Conservation (phyloP, 306 rosid species). For the Coriaria nepalensis region DNA sequence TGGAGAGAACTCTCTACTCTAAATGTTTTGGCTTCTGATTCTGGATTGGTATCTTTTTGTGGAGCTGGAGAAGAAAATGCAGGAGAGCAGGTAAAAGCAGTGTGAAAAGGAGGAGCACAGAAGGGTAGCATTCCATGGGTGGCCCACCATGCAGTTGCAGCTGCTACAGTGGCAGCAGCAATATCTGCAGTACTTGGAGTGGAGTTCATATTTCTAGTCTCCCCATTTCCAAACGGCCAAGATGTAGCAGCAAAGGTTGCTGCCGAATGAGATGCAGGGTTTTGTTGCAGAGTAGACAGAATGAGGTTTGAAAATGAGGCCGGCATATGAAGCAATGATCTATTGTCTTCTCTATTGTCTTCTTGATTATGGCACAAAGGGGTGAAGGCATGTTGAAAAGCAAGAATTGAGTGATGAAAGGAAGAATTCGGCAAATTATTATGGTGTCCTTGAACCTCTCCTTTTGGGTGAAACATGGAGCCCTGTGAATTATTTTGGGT, state of each 20-base stretch:
- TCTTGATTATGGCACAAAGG: slow-evolving; percentile 33
- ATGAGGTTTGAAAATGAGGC: slow-evolving; percentile 59
- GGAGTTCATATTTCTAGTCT: slow-evolving; percentile 42
- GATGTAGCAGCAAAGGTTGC: slow-evolving; percentile 73
- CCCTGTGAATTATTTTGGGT: slow-evolving; percentile 37
- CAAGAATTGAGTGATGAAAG: slow-evolving; percentile 48
- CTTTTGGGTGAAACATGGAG: slow-evolving; percentile 40
- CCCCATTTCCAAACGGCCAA: slow-evolving; percentile 60
- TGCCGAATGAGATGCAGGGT: slow-evolving; percentile 86
- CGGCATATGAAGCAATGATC: slow-evolving; percentile 46
- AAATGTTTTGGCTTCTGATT: slow-evolving; percentile 23
- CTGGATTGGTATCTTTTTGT: slow-evolving; percentile 33
- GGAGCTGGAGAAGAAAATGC: slow-evolving; percentile 17
- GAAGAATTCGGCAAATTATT: slow-evolving; percentile 40
- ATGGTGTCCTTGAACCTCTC: slow-evolving; percentile 38
- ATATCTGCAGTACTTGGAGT: slow-evolving; percentile 67
- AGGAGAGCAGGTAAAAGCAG: slow-evolving; percentile 32
- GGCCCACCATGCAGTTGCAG: slow-evolving; percentile 98
- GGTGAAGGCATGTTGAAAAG: slow-evolving; percentile 42
- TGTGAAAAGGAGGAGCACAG: slow-evolving; percentile 54
- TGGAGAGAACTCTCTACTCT: slow-evolving; percentile 32
- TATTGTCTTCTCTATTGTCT: slow-evolving; percentile 41
- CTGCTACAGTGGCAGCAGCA: slow-evolving; percentile 83
- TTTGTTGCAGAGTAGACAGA: slow-evolving; percentile 67
- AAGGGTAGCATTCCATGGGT: slow-evolving; percentile 84